These are phyloP conservation scores for Verbascum thapsus DNA, from an alignment of 257 asterid genomes.

Conservation along the genomic window DNA sequence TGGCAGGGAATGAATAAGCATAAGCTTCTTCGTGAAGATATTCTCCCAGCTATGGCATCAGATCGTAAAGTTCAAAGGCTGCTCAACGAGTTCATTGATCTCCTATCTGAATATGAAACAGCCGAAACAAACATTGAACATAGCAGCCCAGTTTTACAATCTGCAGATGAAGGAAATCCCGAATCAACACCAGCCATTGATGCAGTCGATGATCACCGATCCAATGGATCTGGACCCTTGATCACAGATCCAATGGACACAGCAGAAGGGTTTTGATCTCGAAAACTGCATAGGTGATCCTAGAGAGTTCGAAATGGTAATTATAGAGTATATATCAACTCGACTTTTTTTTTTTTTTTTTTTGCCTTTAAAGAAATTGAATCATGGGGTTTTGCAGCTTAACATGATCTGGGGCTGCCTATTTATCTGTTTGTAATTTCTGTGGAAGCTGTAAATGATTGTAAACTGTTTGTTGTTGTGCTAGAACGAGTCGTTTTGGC, in stretches of 20 bases:
- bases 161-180: constrained; percentile 41
- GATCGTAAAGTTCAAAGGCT: constrained; percentile 89
- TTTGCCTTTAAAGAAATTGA: constrained; percentile 1
- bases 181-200: constrained; percentile 22
- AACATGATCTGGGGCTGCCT: constrained; percentile 16
- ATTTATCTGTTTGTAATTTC: constrained; percentile 12
- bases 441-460: too few relatives aligned
- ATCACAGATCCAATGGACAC: constrained; percentile 29
- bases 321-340: constrained; percentile 14
- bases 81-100: constrained; percentile 84
- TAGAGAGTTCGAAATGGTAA: constrained; percentile 10
- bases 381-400: not conserved
- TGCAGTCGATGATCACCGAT: constrained; percentile 40
- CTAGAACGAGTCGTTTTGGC: too few relatives aligned
- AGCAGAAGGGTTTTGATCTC: constrained; percentile 40
- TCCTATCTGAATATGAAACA: constrained; percentile 64
- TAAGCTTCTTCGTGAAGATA: constrained; percentile 88
- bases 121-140: constrained; percentile 36
- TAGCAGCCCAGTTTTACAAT: constrained; percentile 31
- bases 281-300: not conserved
- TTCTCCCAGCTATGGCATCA: constrained; percentile 99
- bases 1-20: constrained; percentile 90
- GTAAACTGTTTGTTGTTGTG: too few relatives aligned
- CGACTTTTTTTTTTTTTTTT: not conserved
- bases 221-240: constrained; percentile 45